phyloP scores from a whole-genome alignment of 495 filamentous ascomycete species.

The Chaetomium cochliodes region DNA sequence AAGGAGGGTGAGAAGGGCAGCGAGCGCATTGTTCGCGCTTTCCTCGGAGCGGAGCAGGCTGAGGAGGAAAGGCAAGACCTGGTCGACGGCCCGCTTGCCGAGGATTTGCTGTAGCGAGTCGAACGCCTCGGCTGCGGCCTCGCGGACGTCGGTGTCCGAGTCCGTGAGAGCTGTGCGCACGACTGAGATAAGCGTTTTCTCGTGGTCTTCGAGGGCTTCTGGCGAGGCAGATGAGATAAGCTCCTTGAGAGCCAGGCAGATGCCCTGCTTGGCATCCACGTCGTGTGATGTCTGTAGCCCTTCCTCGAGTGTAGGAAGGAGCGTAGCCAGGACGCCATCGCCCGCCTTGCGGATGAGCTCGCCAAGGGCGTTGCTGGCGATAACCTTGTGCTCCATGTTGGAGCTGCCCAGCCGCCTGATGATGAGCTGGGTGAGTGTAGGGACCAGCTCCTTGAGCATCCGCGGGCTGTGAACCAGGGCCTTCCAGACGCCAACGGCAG shows the following conservation, averaged over 20 bases:
- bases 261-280: constrained; percentile 93
- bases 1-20: constrained; percentile 86
- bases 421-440: constrained; percentile 88
- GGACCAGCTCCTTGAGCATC: constrained; percentile 91
- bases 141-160: constrained; percentile 80
- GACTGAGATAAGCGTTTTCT: constrained; percentile 90
- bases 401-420: constrained; percentile 91
- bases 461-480: constrained; percentile 88
- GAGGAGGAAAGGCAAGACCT: constrained; percentile 89
- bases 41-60: constrained; percentile 80
- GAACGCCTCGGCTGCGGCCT: constrained; percentile 95
- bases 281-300: constrained; percentile 85
- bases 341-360: constrained; percentile 96
- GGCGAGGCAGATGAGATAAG: constrained; percentile 87
- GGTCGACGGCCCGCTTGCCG: constrained; percentile 90
- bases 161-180: constrained; percentile 93
- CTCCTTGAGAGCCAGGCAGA: constrained; percentile 92
- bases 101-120: constrained; percentile 89
- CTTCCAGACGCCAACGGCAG: constrained; percentile 94
- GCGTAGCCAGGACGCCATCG: constrained; percentile 81
- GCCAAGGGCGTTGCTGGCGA: constrained; percentile 93
- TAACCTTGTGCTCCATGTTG: constrained; percentile 97
- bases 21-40: constrained; percentile 86
- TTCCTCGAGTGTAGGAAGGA: constrained; percentile 90
- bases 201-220: constrained; percentile 88